Percentiles rank a stretch among this genome's conserved stretches.
phyloP scores from a whole-genome alignment of 805 yeast species.

The Suhomyces sp. region DNA sequence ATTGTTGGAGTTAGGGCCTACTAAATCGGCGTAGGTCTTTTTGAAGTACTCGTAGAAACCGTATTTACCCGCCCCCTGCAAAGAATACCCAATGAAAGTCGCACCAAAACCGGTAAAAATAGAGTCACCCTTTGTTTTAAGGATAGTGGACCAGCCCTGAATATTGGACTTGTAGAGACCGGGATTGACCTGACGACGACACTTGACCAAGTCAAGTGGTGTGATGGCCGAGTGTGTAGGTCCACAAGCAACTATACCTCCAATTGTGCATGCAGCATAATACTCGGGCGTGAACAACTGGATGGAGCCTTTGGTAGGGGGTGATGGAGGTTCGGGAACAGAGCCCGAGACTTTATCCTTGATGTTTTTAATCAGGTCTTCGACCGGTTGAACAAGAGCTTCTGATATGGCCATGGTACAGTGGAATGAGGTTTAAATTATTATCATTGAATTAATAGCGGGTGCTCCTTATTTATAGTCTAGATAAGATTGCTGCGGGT shows the following conservation, averaged over 20 bases:
- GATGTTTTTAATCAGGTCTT: constrained; percentile 23
- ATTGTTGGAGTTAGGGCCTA: constrained; percentile 61
- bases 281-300: constrained; percentile 59
- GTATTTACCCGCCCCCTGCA: constrained; percentile 97
- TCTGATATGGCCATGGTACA: constrained; percentile 21
- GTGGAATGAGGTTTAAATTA: neutral
- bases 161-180: constrained; percentile 68
- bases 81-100: constrained; percentile 85
- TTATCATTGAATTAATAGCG: neutral
- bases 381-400: constrained; percentile 28
- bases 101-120: constrained; percentile 90
- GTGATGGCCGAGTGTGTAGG: constrained; percentile 94
- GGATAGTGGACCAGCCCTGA: constrained; percentile 77
- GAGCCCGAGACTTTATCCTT: constrained; percentile 9
- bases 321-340: constrained; percentile 1
- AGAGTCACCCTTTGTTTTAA: constrained; percentile 74
- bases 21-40: constrained; percentile 63
- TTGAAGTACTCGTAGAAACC: constrained; percentile 94
- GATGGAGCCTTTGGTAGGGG: constrained; percentile 29
- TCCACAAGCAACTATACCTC: constrained; percentile 88
- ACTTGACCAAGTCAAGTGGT: constrained; percentile 90
- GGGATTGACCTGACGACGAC: constrained; percentile 86
- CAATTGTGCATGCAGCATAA: constrained; percentile 70
- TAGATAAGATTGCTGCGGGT: neutral
- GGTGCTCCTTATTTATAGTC: neutral